Evolutionary conservation across 192 early-diverging fungal genomes (phyloP), one percentile per base, ranked within the genome.

Genomic region (Coemansia sp.): DNA sequence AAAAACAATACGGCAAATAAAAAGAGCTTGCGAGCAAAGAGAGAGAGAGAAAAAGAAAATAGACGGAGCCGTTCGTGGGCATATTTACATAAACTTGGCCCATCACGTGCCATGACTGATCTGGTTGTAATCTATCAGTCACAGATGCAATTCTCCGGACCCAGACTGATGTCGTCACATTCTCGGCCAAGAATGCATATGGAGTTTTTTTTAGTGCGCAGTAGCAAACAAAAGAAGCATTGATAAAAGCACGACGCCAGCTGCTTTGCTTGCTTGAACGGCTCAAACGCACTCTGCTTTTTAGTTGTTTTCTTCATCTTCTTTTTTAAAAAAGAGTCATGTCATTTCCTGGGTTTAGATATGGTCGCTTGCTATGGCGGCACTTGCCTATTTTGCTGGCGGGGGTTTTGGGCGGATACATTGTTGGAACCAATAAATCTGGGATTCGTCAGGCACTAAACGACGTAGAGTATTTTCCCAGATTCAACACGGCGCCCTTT

Each of bases 341-440:
- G 49, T 24, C 51, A 27, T 54, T 54, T n/a, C 27, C 19, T 17
- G 20, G 56, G 24, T 20, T 19, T 10, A 58, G 35, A 40, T 46
- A 43, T 46, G 27, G 27, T 4, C 53, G 65, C 46, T 14, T 58
- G 1, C 15, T 74, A 4, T 64, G 54, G 59, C 46, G 60, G 24
- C 68, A 77, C n/a, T 41, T 77, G 56, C 68, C 74, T 6, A 43
- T 67, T 8, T 54, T 77, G 8, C 31, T 67, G 1, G 61, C 63
- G 17, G 74, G 74, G 3, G 36, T 77, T 0, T 40, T 77, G 1
- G 61, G 68, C 7, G 68, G 74, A 6, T 76, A 70, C 59, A 37
- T 76, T 4, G 68, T 65, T 27, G 68, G 68, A 7, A 51, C 46
- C 59, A 70, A 66, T 43, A 66, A 54, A 24, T 32, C 49, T 0